phyloP scores from a whole-genome alignment of 192 early-diverging fungal species.

The Cladochytrium replicatum region DNA sequence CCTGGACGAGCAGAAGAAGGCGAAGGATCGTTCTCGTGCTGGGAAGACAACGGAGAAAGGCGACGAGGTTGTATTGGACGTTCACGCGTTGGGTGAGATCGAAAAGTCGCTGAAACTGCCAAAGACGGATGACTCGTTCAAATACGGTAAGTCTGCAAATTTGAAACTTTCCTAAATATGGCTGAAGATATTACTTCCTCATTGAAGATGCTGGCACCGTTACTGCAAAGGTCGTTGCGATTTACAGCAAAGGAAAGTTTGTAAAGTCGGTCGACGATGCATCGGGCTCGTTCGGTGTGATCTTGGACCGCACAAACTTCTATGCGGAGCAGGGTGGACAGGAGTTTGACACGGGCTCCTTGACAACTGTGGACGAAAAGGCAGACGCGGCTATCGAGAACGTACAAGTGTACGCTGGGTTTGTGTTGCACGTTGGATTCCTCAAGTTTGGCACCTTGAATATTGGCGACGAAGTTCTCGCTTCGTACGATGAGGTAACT shows the following conservation, averaged over 20 bases:
- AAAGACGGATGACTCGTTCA: constrained; percentile 76
- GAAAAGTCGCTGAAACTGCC: constrained; percentile 61
- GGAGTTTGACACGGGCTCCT: constrained; percentile 80
- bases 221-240: constrained; percentile 65
- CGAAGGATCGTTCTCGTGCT: constrained; percentile 63
- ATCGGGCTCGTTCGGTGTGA: constrained; percentile 66
- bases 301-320: constrained; percentile 93
- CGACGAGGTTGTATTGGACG: constrained; percentile 69
- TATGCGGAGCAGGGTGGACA: constrained; percentile 98
- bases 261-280: constrained; percentile 36
- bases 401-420: constrained; percentile 87
- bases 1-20: constrained; percentile 59
- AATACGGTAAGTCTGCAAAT: constrained; percentile 56
- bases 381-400: constrained; percentile 87
- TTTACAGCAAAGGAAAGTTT: constrained; percentile 52
- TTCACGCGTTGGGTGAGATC: constrained; percentile 82
- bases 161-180: background rate
- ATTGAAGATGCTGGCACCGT: constrained; percentile 50
- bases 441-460: constrained; percentile 76
- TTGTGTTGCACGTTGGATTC: constrained; percentile 91
- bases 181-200: background rate
- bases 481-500: constrained; percentile 69
- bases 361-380: constrained; percentile 72
- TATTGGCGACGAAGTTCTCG: constrained; percentile 59
- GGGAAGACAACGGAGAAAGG: constrained; percentile 39